Evolutionary conservation across 352 stramenopile genomes (phyloP), one percentile per base, ranked within the genome.

Genomic region (Globisporangium abappressorium): DNA sequence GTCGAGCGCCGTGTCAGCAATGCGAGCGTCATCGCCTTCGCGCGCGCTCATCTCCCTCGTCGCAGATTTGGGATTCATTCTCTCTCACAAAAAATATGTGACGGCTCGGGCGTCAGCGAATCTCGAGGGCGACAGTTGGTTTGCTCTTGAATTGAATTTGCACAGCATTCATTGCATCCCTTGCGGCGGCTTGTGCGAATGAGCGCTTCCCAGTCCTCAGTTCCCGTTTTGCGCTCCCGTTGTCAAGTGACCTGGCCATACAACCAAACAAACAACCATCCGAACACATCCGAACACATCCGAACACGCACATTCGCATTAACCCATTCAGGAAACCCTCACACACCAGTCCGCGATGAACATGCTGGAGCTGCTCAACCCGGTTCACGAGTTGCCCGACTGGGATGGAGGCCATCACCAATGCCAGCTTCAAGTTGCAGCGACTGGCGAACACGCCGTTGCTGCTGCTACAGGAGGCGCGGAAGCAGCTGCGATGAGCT

Each of bases 351-450:
- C 33, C 46, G 26, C 30, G 46, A 76, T 78, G 72, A 73, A 79
- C 58, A 47, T 81, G 56, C 49, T 65, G 4, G 56, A 67, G n/a
- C 59, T 81, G 20, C 70, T 81, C 14, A 81, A 81, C 62, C 75
- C 75, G 38, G 58, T 54, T 18, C 47, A 57, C 28, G 69, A 71
- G 56, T 7, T 6, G 18, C 56, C n/a, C n/a, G 30, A 3, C 33
- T 47, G 30, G 18, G 20, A 28, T 30, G 15, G n/a, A 1, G 9
- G 30, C 12, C 6, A 41, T 5, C 24, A 33, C 3, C 20, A 34
- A 14, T 12, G n/a, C 43, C 49, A 47, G 15, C 53, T 14, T 54
- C 47, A 70, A 51, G 49, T 24, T 54, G 68, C 68, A 41, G 33
- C 34, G 46, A 62, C 58, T 33, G 61, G 28, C 28, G 30, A 53